Evolutionary conservation across 2,329 filamentous ascomycete species (phyloP).

Genomic region (Helotiales sp.): DNA sequence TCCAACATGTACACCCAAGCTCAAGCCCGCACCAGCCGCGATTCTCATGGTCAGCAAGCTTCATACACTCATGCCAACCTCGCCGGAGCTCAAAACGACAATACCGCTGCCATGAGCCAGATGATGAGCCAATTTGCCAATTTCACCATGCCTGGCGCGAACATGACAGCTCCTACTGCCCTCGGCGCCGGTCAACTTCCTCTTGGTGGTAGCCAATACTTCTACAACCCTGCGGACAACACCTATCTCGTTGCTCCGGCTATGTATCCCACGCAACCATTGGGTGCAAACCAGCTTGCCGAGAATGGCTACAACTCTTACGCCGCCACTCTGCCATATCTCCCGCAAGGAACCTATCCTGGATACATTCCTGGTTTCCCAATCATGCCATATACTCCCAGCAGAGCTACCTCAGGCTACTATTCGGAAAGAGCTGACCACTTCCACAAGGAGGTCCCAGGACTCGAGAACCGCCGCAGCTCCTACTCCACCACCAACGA

Average conservation of each 20-base stretch:
- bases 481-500: conserved; percentile 66
- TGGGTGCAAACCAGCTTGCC: conserved; percentile 28
- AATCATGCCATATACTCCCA: conserved; percentile 34
- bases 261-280: conserved; percentile 33
- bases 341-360: conserved; percentile 34
- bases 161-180: conserved; percentile 35
- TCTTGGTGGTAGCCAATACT: conserved; percentile 35
- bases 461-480: conserved; percentile 63
- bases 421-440: conserved; percentile 34
- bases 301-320: conserved; percentile 34
- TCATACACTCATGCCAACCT: conserved; percentile 24
- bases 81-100: conserved; percentile 23
- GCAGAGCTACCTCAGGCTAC: conserved; percentile 28
- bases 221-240: conserved; percentile 27
- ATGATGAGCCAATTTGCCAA: conserved; percentile 34
- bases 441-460: conserved; percentile 51
- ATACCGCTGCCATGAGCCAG: conserved; percentile 25
- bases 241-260: conserved; percentile 30
- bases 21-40: conserved; percentile 30
- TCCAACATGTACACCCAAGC: conserved; percentile 34
- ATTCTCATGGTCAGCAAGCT: conserved; percentile 29
- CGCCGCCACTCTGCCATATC: conserved; percentile 31
- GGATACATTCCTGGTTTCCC: conserved; percentile 34
- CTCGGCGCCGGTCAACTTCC: conserved; percentile 33
- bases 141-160: conserved; percentile 36